phyloP scores from a whole-genome alignment of 2,329 filamentous ascomycete genomes.

The Ilyonectria mors-panacis region DNA sequence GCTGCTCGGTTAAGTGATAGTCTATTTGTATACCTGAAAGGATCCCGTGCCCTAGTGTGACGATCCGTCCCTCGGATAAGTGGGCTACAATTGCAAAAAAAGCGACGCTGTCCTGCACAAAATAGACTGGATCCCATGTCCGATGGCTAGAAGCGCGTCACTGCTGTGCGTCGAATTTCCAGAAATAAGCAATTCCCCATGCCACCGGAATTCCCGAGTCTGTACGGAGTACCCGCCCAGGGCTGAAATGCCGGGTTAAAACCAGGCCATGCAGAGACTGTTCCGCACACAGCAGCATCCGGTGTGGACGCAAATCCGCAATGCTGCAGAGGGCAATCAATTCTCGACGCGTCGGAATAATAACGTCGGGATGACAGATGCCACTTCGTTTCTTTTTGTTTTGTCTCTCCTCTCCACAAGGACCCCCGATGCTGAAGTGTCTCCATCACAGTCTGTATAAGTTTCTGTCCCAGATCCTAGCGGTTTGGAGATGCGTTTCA shows the following conservation, averaged over 20 bases:
- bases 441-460: no score
- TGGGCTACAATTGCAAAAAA: background rate
- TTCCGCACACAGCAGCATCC: no score
- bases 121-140: no score
- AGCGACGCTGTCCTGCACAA: background rate
- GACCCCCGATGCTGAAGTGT: no score
- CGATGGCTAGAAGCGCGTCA: no score
- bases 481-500: background rate
- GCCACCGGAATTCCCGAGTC: background rate
- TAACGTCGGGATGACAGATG: no score
- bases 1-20: background rate
- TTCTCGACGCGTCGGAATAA: no score
- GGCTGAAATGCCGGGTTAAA: slow-evolving; percentile 1
- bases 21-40: background rate
- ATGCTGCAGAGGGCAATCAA: no score
- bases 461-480: background rate
- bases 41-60: background rate
- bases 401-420: no score
- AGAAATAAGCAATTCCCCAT: background rate
- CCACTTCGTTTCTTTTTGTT: no score
- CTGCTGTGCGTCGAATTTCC: no score
- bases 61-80: background rate
- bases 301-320: no score
- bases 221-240: background rate
- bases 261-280: background rate